Conservation (phyloP, 352 stramenopile genomes). For the Pythium coloratum region DNA sequence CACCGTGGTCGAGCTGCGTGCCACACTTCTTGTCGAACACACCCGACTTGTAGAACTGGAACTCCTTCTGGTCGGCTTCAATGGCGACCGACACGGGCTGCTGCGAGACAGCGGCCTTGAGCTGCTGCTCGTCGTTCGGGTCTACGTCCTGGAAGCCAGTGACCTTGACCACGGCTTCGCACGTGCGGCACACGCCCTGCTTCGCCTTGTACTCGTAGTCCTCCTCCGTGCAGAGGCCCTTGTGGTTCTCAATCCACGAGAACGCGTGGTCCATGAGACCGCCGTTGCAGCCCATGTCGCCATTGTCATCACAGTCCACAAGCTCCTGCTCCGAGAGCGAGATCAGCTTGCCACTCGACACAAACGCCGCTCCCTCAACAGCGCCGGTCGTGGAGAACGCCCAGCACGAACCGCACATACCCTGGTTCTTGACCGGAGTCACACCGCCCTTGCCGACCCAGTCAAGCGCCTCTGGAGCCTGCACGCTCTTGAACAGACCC, state of each 20-base stretch:
- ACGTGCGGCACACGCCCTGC: constrained; percentile 76
- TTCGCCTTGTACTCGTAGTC: constrained; percentile 95
- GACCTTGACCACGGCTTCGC: constrained; percentile 84
- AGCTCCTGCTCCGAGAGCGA: constrained; percentile 98
- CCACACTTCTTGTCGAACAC: constrained; percentile 88
- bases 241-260: constrained; percentile 91
- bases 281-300: constrained; percentile 96
- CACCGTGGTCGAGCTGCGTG: constrained; percentile 95
- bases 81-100: constrained; percentile 95
- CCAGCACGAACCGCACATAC: constrained; percentile 95
- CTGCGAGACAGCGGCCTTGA: constrained; percentile 90
- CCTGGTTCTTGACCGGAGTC: constrained; percentile 97
- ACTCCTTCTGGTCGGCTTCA: constrained; percentile 91
- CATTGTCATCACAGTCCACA: constrained; percentile 95
- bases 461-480: constrained; percentile 88
- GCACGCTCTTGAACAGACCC: constrained; percentile 25
- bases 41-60: constrained; percentile 97
- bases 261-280: constrained; percentile 98
- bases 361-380: constrained; percentile 96
- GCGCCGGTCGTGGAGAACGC: constrained; percentile 97
- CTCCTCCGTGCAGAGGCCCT: constrained; percentile 92
- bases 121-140: constrained; percentile 73
- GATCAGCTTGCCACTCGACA: constrained; percentile 90
- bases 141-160: constrained; percentile 89
- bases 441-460: constrained; percentile 95